A percentile compares a stretch with the other conserved stretches of the same genome.
These are phyloP conservation scores for Podospora tetraspora DNA, from an alignment of 495 filamentous ascomycete species.

Conservation along the genomic window DNA sequence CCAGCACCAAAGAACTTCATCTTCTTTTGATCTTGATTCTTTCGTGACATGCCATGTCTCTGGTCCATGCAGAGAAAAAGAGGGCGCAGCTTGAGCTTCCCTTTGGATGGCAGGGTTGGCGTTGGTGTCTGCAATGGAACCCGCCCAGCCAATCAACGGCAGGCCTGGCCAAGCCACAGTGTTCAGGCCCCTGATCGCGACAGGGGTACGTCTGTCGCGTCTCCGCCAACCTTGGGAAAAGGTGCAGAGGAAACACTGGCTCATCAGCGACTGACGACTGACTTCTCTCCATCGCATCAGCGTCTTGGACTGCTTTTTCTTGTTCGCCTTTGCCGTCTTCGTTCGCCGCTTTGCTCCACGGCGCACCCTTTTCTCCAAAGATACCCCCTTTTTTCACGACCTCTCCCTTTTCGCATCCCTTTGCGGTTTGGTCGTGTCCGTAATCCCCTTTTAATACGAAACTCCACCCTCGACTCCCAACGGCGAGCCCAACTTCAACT, in stretches of 20 bases:
- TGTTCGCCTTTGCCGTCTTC: not conserved
- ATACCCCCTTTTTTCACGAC: not conserved
- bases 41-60: not conserved
- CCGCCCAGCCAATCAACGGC: not conserved
- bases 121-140: not conserved
- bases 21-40: not conserved
- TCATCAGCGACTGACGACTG: not conserved
- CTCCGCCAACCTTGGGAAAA: not conserved
- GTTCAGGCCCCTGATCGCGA: not conserved
- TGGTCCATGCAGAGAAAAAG: not conserved
- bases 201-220: not conserved
- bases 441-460: not conserved
- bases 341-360: not conserved
- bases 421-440: not conserved
- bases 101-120: not conserved
- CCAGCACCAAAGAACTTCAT: not conserved
- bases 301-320: not conserved
- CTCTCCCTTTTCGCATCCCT: not conserved
- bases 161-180: not conserved
- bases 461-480: not conserved
- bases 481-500: not conserved
- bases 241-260: not conserved
- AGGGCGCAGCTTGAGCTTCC: not conserved
- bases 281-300: not conserved
- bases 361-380: not conserved